Evolutionary conservation across 345 rosid species (phyloP).

Genomic region (Moricandia moricandioides): DNA sequence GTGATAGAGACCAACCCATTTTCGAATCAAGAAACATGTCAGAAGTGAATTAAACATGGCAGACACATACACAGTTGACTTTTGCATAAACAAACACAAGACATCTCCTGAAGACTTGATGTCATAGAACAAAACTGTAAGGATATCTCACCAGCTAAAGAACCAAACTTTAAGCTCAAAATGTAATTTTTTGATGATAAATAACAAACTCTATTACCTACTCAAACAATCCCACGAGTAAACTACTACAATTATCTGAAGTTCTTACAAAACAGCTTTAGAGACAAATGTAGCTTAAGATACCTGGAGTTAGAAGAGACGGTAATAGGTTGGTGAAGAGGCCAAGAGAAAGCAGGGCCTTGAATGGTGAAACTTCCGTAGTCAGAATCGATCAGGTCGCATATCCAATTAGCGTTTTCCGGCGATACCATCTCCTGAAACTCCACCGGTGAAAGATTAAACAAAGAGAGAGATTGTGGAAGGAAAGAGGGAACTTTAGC

Average conservation of each 20-base stretch:
- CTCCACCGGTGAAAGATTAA: too few relatives aligned
- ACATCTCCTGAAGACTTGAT: constrained; percentile 18
- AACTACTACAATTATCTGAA: too few relatives aligned
- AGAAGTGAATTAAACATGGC: background rate
- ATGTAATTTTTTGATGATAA: background rate
- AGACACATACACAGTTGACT: constrained; percentile 28
- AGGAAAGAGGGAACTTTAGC: background rate
- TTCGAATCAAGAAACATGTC: constrained; percentile 9
- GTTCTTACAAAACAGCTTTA: background rate
- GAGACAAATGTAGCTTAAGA: background rate
- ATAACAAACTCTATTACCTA: too few relatives aligned
- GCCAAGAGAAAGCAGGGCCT: constrained; percentile 70
- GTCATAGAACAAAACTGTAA: background rate
- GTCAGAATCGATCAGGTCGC: constrained; percentile 70
- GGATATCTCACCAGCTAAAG: constrained; percentile 16
- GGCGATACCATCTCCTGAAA: constrained; percentile 60
- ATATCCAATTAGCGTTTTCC: constrained; percentile 64
- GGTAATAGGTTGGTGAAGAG: constrained; percentile 40
- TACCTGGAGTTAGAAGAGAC: constrained; percentile 48
- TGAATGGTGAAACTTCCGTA: constrained; percentile 60
- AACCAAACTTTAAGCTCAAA: background rate
- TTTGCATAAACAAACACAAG: constrained; percentile 19
- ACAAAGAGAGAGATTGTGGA: background rate
- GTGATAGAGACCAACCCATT: constrained; percentile 2
- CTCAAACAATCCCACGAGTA: too few relatives aligned